These are phyloP conservation scores for Peronospora farinosa DNA, from an alignment of 352 stramenopile genomes.

Conservation along the genomic window DNA sequence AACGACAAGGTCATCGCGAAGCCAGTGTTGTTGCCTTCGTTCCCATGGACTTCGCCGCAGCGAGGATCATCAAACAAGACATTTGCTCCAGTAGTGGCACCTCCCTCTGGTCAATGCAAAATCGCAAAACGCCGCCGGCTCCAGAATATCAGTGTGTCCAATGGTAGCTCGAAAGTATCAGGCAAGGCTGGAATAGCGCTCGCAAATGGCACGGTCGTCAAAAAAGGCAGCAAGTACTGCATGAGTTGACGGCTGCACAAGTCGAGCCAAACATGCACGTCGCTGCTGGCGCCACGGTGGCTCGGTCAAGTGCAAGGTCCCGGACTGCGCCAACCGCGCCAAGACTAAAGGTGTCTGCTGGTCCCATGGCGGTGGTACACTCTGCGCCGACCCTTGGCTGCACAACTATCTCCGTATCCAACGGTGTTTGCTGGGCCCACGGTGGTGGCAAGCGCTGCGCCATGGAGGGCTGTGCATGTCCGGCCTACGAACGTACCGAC, in stretches of 20 bases:
- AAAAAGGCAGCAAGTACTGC: conserved; percentile 57
- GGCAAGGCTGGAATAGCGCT: conserved; percentile 19
- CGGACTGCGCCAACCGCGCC: conserved; percentile 44
- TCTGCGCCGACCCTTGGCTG: conserved; percentile 42
- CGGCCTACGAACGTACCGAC: conserved; percentile 47
- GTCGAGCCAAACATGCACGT: conserved; percentile 45
- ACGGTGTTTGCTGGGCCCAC: conserved; percentile 62
- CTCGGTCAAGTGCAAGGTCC: conserved; percentile 54
- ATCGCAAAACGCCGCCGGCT: conserved; percentile 29
- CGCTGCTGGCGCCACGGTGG: conserved; percentile 53
- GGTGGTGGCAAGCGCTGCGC: conserved; percentile 80
- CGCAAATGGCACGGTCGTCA: conserved; percentile 21
- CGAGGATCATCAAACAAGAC: conserved; percentile 33
- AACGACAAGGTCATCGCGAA: conserved; percentile 18
- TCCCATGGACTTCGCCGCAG: conserved; percentile 30
- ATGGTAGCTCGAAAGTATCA: conserved; percentile 26
- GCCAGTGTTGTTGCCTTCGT: conserved; percentile 18
- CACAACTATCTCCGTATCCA: conserved; percentile 46
- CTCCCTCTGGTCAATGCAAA: conserved; percentile 25
- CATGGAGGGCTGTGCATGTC: conserved; percentile 52
- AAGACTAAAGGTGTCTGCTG: conserved; percentile 61
- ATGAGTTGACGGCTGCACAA: conserved; percentile 44
- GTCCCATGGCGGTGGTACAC: conserved; percentile 51
- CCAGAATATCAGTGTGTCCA: conserved; percentile 24
- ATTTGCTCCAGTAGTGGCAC: conserved; percentile 28